These are phyloP conservation scores for Hymenotorrendiella dingleyae DNA, from an alignment of 2,329 filamentous ascomycete species.

Conservation along the genomic window DNA sequence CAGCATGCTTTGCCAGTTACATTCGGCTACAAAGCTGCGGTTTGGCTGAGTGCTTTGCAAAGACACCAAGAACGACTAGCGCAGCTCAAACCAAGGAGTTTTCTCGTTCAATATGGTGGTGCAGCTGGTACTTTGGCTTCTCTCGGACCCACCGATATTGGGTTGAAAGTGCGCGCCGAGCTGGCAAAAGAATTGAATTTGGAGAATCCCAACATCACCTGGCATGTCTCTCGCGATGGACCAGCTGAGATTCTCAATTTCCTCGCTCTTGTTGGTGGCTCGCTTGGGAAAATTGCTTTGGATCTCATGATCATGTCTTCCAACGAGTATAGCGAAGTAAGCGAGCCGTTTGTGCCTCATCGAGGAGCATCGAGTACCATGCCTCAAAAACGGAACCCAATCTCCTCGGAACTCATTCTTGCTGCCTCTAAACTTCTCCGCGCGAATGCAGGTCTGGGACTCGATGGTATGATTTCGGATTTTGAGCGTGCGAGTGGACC, in stretches of 20 bases:
- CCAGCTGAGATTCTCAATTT: conserved; percentile 48
- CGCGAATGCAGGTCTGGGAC: conserved; percentile 44
- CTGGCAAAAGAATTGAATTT: conserved; percentile 44
- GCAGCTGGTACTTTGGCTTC: conserved; percentile 51
- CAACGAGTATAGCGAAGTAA: conserved; percentile 48
- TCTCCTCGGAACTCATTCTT: conserved; percentile 50
- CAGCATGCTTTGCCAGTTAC: conserved; percentile 52
- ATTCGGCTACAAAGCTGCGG: conserved; percentile 52
- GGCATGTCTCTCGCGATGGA: conserved; percentile 50
- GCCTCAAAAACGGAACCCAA: conserved; percentile 55
- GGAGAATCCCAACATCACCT: conserved; percentile 46
- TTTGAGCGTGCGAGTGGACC: conserved; percentile 53
- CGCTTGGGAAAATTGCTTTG: conserved; percentile 48
- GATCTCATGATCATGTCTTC: conserved; percentile 54
- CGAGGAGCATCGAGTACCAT: conserved; percentile 50
- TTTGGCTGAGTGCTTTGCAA: conserved; percentile 45
- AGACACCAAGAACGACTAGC: conserved; percentile 43
- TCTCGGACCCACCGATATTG: conserved; percentile 40
- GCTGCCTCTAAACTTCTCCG: conserved; percentile 48
- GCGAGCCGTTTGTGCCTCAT: conserved; percentile 49
- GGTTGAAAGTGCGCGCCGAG: conserved; percentile 42
- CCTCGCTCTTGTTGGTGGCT: conserved; percentile 46
- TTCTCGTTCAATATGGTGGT: conserved; percentile 51
- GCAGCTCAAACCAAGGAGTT: conserved; percentile 39
- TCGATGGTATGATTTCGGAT: conserved; percentile 52